A percentile compares a stretch with the other conserved stretches of the same genome.
These are phyloP conservation scores for Hygrocybe coccinea DNA, from an alignment of 768 basidiomycete genomes.

Conservation along the genomic window DNA sequence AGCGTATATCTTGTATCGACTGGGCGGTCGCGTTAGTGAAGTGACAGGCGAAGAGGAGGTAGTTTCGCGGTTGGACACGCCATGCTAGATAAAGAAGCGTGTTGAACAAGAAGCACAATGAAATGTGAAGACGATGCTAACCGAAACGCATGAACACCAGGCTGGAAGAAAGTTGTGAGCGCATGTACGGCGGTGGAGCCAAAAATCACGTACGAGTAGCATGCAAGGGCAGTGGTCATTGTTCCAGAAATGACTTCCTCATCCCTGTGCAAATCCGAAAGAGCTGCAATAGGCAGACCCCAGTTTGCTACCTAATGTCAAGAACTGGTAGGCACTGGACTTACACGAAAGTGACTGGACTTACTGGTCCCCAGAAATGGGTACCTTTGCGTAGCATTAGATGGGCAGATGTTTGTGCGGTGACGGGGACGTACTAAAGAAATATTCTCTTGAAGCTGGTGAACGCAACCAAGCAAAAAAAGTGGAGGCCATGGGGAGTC, in stretches of 20 bases:
- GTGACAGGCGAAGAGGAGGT: slow-evolving; percentile 92
- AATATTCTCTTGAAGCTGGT: slow-evolving; percentile 88
- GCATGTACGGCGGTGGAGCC: slow-evolving; percentile 9
- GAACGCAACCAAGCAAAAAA: slow-evolving; percentile 89
- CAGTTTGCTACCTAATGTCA: slow-evolving; percentile 84
- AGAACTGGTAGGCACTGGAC: slow-evolving; percentile 6
- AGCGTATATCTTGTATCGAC: slow-evolving; percentile 74
- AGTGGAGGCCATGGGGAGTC: slow-evolving; percentile 61
- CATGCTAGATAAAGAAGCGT: slow-evolving; percentile 54
- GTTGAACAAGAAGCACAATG: slow-evolving; percentile 1
- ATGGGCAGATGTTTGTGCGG: neutral
- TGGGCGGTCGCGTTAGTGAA: slow-evolving; percentile 88
- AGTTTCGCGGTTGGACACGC: slow-evolving; percentile 94
- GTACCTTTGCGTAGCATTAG: slow-evolving; percentile 54
- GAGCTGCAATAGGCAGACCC: slow-evolving; percentile 92
- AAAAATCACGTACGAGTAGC: slow-evolving; percentile 79
- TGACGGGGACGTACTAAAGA: slow-evolving; percentile 69
- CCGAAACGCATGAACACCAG: slow-evolving; percentile 95
- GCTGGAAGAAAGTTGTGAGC: slow-evolving; percentile 25
- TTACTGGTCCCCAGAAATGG: slow-evolving; percentile 96
- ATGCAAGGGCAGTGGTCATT: slow-evolving; percentile 87
- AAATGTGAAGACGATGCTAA: slow-evolving; percentile 31
- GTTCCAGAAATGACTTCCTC: slow-evolving; percentile 95
- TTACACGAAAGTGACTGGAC: slow-evolving; percentile 5
- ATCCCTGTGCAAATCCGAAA: slow-evolving; percentile 87